These are phyloP conservation scores for Xylaria curta DNA, from an alignment of 495 filamentous ascomycete genomes.

Conservation along the genomic window DNA sequence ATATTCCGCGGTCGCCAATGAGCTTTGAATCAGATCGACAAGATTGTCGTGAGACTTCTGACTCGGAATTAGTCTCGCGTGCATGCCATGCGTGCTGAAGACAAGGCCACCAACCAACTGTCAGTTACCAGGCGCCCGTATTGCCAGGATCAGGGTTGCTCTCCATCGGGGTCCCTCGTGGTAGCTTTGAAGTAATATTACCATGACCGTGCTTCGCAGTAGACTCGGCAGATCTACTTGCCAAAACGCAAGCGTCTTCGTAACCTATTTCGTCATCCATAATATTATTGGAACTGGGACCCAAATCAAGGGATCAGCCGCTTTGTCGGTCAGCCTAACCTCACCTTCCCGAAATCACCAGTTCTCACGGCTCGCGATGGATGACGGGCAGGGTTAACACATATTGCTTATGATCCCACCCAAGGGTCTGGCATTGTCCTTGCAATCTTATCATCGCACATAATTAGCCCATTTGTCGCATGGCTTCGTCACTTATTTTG, in stretches of 20 bases:
- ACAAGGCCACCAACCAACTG: slow-evolving; percentile 8
- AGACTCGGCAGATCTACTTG: not conserved
- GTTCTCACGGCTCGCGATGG: slow-evolving; percentile 1
- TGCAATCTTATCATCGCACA: slow-evolving; percentile 26
- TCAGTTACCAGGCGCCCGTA: not conserved
- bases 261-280: slow-evolving; percentile 23
- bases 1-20: slow-evolving; percentile 6
- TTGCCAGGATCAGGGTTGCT: not conserved
- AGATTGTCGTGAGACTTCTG: not conserved
- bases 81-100: not conserved
- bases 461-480: slow-evolving; percentile 21
- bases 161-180: not conserved
- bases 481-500: slow-evolving; percentile 18
- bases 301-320: slow-evolving; percentile 24
- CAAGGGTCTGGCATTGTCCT: slow-evolving; percentile 17
- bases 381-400: slow-evolving; percentile 14
- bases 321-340: slow-evolving; percentile 18
- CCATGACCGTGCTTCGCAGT: not conserved
- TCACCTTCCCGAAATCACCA: slow-evolving; percentile 26
- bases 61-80: not conserved
- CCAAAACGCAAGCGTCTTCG: slow-evolving; percentile 14
- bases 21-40: not conserved
- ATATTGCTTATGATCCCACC: slow-evolving; percentile 6
- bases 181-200: not conserved
- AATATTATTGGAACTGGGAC: not conserved